A percentile compares a stretch with the other conserved stretches of the same genome.
These are phyloP conservation scores for Juncus inflexus DNA, from an alignment of 176 grass and related monocot species.

Conservation along the genomic window DNA sequence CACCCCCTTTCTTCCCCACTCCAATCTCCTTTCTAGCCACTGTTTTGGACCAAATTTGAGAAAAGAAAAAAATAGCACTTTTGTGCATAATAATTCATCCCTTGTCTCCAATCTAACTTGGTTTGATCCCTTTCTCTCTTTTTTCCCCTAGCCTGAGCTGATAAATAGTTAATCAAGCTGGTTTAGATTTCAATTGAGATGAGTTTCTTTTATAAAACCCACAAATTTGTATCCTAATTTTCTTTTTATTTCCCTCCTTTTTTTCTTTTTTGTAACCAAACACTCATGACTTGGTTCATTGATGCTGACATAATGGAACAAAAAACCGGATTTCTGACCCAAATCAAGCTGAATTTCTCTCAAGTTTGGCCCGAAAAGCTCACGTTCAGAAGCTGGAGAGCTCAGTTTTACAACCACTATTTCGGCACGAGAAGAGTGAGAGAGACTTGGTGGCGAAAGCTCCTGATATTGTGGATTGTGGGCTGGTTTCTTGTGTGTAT, in stretches of 20 bases:
- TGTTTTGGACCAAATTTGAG: slow-evolving; percentile 5
- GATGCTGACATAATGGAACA: slow-evolving; percentile 43
- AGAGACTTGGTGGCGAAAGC: slow-evolving; percentile 37
- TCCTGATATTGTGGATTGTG: slow-evolving; percentile 45
- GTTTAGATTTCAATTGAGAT: slow-evolving; percentile 8
- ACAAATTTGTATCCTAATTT: neutral
- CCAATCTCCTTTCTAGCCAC: neutral
- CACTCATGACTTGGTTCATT: slow-evolving; percentile 50
- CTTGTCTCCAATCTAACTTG: slow-evolving; percentile 1
- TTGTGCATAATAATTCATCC: slow-evolving; percentile 20
- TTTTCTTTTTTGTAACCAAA: slow-evolving; percentile 27
- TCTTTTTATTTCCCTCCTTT: neutral
- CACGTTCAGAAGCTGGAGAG: slow-evolving; percentile 36
- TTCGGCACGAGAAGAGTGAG: slow-evolving; percentile 34
- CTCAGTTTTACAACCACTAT: slow-evolving; percentile 47
- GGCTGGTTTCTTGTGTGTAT: slow-evolving; percentile 15
- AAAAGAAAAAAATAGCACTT: slow-evolving; percentile 24
- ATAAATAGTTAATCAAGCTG: slow-evolving; percentile 7
- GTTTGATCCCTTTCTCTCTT: neutral
- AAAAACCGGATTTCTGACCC: slow-evolving; percentile 25
- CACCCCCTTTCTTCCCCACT: neutral
- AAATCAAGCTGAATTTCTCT: slow-evolving; percentile 35
- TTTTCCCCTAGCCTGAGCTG: slow-evolving; percentile 5
- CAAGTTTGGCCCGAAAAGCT: slow-evolving; percentile 49
- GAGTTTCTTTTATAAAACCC: slow-evolving; percentile 17